Conservation (phyloP, 371 early-diverging fungal species). For the Fennellomyces sp. region DNA sequence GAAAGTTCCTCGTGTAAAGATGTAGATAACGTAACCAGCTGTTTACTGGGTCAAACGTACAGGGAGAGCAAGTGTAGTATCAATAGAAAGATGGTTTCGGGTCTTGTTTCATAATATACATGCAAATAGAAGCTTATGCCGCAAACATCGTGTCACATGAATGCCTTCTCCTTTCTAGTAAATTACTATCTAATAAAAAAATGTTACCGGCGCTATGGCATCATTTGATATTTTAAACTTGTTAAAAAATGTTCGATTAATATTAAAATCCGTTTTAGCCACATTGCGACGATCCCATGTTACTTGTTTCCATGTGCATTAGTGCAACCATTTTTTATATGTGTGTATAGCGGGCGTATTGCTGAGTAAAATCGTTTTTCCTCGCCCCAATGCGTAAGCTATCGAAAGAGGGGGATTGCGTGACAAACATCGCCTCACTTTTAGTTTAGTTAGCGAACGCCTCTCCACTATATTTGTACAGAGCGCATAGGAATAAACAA, state of each 20-base stretch:
- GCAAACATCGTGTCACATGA: neutral
- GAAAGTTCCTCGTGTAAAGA: neutral
- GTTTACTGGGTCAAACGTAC: neutral
- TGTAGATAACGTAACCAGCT: neutral
- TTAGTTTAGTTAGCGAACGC: too few relatives aligned
- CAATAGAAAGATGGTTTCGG: conserved; percentile 6
- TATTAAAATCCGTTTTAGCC: neutral
- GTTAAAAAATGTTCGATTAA: neutral
- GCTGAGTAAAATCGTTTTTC: too few relatives aligned
- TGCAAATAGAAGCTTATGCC: neutral
- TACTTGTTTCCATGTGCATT: too few relatives aligned
- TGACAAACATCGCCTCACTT: neutral
- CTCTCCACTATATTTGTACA: neutral
- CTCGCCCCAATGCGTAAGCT: too few relatives aligned
- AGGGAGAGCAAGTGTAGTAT: neutral
- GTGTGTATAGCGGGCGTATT: too few relatives aligned
- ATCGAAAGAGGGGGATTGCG: neutral
- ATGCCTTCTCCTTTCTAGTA: neutral
- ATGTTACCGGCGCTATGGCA: neutral
- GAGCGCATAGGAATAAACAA: neutral
- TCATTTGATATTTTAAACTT: neutral
- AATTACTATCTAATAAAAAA: neutral
- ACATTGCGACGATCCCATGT: too few relatives aligned
- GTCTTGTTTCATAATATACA: conserved; percentile 4
- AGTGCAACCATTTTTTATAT: too few relatives aligned